Percentiles rank a stretch among this genome's conserved stretches.
These are phyloP conservation scores for Russula griseocarnosa DNA, from an alignment of 768 basidiomycete species.

Conservation along the genomic window DNA sequence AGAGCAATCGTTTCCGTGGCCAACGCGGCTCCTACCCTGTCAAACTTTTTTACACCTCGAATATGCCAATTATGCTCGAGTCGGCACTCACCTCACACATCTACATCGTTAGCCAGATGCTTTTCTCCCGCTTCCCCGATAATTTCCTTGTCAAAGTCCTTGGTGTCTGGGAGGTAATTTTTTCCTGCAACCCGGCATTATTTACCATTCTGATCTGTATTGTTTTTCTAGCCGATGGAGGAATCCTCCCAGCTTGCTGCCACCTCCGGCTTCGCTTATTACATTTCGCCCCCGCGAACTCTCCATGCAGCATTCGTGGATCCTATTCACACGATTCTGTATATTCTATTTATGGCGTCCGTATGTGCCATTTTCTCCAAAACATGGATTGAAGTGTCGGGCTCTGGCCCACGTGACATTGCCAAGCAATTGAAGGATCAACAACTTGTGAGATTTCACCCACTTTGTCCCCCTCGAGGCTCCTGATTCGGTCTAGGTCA, in stretches of 20 bases:
- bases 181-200: not conserved
- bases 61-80: conserved; percentile 99
- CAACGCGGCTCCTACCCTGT: conserved; percentile 93
- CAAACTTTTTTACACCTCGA: conserved; percentile 98
- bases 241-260: conserved; percentile 91
- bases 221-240: conserved; percentile 67
- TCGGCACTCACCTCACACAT: conserved; percentile 89
- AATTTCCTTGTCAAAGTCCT: conserved; percentile 88
- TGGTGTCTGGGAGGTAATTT: conserved; percentile 94
- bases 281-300: conserved; percentile 97
- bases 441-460: conserved; percentile 62
- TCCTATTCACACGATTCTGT: conserved; percentile 88
- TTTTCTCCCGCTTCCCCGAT: conserved; percentile 82
- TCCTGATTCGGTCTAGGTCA: conserved; percentile 45
- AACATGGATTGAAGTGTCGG: conserved; percentile 99
- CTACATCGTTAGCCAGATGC: conserved; percentile 96
- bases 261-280: conserved; percentile 89
- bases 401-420: conserved; percentile 90
- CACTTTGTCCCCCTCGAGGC: not conserved
- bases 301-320: conserved; percentile 83
- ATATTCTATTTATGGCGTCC: conserved; percentile 87
- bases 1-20: conserved; percentile 94
- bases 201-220: conserved; percentile 12
- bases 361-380: conserved; percentile 98
- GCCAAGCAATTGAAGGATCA: conserved; percentile 99